Conservation (phyloP, 1,139 yeast species). For the Casaregolazyma lundiana region DNA sequence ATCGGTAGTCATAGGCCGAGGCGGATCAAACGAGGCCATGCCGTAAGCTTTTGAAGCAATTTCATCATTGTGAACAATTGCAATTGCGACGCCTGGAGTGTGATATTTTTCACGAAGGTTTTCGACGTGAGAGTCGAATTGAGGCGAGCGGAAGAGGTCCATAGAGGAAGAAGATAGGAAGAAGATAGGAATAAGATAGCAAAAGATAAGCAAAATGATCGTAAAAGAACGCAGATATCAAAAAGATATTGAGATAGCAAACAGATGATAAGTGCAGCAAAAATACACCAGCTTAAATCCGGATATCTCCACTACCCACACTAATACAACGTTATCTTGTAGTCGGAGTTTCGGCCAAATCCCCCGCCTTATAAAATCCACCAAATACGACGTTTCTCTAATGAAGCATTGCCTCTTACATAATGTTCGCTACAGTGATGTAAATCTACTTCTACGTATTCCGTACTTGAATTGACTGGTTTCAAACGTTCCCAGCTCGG, state of each 20-base stretch:
- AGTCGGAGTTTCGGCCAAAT: too few relatives aligned
- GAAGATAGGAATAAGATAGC: neutral
- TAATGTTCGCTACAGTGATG: too few relatives aligned
- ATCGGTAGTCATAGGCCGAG: neutral
- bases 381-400: too few relatives aligned
- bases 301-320: too few relatives aligned
- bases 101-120: neutral
- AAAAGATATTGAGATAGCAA: neutral
- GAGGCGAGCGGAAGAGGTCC: neutral
- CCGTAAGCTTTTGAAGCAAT: neutral
- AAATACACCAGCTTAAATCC: too few relatives aligned
- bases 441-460: too few relatives aligned
- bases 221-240: neutral
- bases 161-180: neutral
- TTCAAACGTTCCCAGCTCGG: too few relatives aligned
- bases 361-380: neutral
- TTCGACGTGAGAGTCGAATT: neutral
- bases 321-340: too few relatives aligned
- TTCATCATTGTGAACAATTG: neutral
- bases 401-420: too few relatives aligned
- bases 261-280: neutral
- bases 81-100: neutral
- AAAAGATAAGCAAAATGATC: neutral
- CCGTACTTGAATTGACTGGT: too few relatives aligned
- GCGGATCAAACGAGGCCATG: neutral